Conservation (phyloP, 2,329 filamentous ascomycete genomes). For the Didymella pinodella region DNA sequence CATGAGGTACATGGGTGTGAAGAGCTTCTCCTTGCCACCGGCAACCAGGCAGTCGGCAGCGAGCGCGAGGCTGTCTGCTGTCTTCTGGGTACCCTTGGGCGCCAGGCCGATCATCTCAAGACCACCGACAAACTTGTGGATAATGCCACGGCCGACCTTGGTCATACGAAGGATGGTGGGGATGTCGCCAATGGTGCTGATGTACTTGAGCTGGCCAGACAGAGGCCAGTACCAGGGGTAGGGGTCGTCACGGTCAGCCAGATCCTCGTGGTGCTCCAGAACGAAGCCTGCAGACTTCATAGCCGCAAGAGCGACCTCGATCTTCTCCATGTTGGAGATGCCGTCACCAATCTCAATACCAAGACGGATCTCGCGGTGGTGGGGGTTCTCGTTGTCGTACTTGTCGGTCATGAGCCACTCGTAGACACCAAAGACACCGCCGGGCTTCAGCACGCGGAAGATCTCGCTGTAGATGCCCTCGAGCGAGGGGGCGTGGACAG, state of each 20-base stretch:
- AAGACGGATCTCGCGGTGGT: conserved; percentile 88
- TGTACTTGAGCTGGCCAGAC: conserved; percentile 83
- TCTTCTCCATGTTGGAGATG: conserved; percentile 95
- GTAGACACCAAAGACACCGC: conserved; percentile 94
- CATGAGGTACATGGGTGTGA: conserved; percentile 99
- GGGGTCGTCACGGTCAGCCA: conserved; percentile 77
- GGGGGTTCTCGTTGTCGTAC: conserved; percentile 87
- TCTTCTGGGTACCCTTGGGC: conserved; percentile 88
- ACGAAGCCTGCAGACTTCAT: conserved; percentile 90
- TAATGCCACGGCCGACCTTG: conserved; percentile 75
- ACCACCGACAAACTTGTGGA: conserved; percentile 78
- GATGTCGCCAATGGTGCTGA: conserved; percentile 79
- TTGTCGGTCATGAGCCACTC: conserved; percentile 99
- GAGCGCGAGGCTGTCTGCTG: conserved; percentile 84
- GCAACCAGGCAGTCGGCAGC: conserved; percentile 87
- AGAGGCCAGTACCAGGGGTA: conserved; percentile 96
- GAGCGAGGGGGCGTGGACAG: conserved; percentile 89
- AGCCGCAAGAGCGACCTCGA: conserved; percentile 80
- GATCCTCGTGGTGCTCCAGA: conserved; percentile 82
- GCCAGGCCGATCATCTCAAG: conserved; percentile 79
- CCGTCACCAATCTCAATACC: conserved; percentile 96
- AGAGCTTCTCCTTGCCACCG: conserved; percentile 87
- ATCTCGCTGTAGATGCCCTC: conserved; percentile 95
- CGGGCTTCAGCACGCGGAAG: conserved; percentile 93
- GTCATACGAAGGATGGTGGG: conserved; percentile 90